Evolutionary conservation across 495 filamentous ascomycete species (phyloP), one percentile per base, ranked within the genome.

Genomic region (Penicillium verhagenii): DNA sequence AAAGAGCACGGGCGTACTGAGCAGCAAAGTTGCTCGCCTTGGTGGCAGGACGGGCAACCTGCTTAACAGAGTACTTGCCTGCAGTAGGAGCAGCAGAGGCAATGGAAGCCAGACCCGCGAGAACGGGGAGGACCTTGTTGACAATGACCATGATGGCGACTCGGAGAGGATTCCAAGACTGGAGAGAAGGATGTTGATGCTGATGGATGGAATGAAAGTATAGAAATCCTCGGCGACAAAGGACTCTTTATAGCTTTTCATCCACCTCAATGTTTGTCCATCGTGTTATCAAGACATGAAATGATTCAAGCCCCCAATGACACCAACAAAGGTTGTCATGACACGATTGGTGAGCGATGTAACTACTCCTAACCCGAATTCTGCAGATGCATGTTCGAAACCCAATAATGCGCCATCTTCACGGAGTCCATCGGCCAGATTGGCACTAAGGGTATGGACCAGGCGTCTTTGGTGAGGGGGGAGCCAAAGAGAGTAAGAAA

Each of bases 21-120:
- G 61, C 67, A n/a, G 77, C 69, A 28, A 74, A 60, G 53, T 73
- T 72, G 37, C 65, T 50, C 18, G 64, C 64, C 46, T 58, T 58
- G 13, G 67, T 61, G 31, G 70, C 52, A 6, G 56, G 57, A 35
- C 50, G 61, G 28, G 65, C 52, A 7, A 68, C 58, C 54, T 79
- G 70, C 47, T 70, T 68, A 47, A 77, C 47, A 16, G 68, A 72
- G 64, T 78, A 78, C 43, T 72, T 61, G 37, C 50, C 49, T 9
- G 47, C 28, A 3, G 60, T 46, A 11, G 72, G 70, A 24, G 63
- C 59, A 26, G 72, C 72, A 4, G 59, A 61, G 21, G 58, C 70
- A 13, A 59, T 48, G 19, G 65, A 57, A 19, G 68, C 61, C 10
- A 75, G 57, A 25, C 63, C 63, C n/a, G 65, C 56, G 19, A 64